phyloP scores from a whole-genome alignment of 345 rosid species.

The Acer saccharum region DNA sequence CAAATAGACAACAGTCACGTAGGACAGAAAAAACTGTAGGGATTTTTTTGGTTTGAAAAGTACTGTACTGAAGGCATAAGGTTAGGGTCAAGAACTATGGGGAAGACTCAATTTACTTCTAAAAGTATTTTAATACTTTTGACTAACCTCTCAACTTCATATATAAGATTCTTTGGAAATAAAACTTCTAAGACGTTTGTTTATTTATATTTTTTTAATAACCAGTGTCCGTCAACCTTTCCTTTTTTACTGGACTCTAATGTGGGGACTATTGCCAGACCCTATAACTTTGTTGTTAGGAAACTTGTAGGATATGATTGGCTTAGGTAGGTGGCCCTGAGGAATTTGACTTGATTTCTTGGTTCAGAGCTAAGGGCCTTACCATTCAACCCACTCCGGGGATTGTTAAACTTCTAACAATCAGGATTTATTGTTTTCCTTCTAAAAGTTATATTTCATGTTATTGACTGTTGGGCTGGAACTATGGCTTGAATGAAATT shows the following conservation, averaged over 20 bases:
- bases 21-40: neutral
- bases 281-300: neutral
- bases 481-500: neutral
- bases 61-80: neutral
- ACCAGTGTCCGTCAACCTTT: neutral
- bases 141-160: neutral
- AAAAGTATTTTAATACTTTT: neutral
- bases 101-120: neutral
- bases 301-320: neutral
- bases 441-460: neutral
- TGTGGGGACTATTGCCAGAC: neutral
- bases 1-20: neutral
- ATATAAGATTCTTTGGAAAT: neutral
- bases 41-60: neutral
- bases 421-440: neutral
- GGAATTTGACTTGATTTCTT: neutral
- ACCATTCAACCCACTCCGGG: neutral
- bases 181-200: neutral
- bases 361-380: neutral
- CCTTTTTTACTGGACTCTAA: neutral
- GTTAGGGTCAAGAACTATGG: neutral
- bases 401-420: neutral
- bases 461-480: neutral
- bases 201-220: too few relatives aligned
- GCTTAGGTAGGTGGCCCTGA: neutral